Conservation (phyloP, 371 early-diverging fungal genomes). For the Mucor ambiguus region DNA sequence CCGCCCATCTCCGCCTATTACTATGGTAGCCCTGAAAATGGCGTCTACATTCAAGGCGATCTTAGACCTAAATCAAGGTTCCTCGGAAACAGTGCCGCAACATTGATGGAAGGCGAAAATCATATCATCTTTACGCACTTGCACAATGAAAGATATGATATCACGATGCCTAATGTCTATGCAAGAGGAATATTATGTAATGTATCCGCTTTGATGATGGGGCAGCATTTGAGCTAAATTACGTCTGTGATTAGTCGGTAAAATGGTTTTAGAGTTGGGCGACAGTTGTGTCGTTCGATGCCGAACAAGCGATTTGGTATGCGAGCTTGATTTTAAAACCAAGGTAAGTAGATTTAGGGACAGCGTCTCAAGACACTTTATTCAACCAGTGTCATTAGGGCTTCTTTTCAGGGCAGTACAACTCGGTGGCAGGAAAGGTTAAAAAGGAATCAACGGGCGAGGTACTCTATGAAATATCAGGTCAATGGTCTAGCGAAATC, state of each 20-base stretch:
- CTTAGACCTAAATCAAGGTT: constrained; percentile 87
- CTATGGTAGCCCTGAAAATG: constrained; percentile 83
- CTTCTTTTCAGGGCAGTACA: constrained; percentile 79
- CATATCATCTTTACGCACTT: constrained; percentile 67
- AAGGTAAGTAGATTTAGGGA: constrained; percentile 58
- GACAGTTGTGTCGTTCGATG: constrained; percentile 79
- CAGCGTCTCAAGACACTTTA: neutral
- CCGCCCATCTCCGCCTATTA: constrained; percentile 91
- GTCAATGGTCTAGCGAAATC: constrained; percentile 86
- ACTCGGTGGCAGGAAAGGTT: constrained; percentile 80
- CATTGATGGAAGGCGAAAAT: constrained; percentile 85
- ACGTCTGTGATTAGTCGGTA: constrained; percentile 57
- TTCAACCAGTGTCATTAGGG: constrained; percentile 42
- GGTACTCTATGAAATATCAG: constrained; percentile 75
- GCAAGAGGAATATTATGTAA: constrained; percentile 33
- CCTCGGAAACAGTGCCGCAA: constrained; percentile 90
- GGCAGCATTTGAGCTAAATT: neutral
- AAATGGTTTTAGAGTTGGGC: constrained; percentile 91
- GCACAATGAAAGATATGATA: constrained; percentile 74
- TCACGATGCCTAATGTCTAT: constrained; percentile 69
- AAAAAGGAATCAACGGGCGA: constrained; percentile 78
- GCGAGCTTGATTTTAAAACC: constrained; percentile 88
- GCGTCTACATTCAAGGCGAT: constrained; percentile 80
- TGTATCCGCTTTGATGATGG: neutral
- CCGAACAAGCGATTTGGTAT: constrained; percentile 71